These are phyloP conservation scores for Grigorovia yakushimaensis DNA, from an alignment of 805 yeast species.

Conservation along the genomic window DNA sequence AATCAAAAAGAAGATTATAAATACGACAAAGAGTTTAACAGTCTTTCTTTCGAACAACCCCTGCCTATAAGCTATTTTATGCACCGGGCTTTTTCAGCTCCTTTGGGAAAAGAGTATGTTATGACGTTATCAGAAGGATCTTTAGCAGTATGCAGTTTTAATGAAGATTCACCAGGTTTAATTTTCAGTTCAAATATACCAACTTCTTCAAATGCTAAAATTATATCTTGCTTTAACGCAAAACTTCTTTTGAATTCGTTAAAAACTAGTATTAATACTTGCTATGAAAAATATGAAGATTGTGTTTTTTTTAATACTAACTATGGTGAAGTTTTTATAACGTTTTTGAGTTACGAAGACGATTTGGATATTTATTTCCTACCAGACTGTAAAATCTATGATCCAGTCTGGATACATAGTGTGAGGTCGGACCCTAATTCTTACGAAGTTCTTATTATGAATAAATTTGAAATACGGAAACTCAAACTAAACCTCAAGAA, in stretches of 20 bases:
- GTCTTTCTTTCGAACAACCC: background rate
- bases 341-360: background rate
- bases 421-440: background rate
- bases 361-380: background rate
- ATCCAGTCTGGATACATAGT: background rate
- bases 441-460: background rate
- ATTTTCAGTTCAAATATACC: background rate
- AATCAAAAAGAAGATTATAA: background rate
- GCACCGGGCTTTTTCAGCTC: background rate
- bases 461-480: background rate
- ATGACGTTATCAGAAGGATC: background rate
- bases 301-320: background rate
- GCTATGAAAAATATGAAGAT: background rate
- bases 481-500: no score
- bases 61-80: background rate
- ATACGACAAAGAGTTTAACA: background rate
- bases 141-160: background rate
- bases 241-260: background rate
- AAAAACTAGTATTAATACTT: background rate
- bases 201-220: background rate
- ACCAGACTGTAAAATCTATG: background rate
- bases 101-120: background rate
- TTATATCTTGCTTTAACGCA: background rate
- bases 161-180: background rate
- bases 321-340: background rate